Evolutionary conservation across 2,329 filamentous ascomycete genomes (phyloP).

Genomic region (Apiospora hydei): DNA sequence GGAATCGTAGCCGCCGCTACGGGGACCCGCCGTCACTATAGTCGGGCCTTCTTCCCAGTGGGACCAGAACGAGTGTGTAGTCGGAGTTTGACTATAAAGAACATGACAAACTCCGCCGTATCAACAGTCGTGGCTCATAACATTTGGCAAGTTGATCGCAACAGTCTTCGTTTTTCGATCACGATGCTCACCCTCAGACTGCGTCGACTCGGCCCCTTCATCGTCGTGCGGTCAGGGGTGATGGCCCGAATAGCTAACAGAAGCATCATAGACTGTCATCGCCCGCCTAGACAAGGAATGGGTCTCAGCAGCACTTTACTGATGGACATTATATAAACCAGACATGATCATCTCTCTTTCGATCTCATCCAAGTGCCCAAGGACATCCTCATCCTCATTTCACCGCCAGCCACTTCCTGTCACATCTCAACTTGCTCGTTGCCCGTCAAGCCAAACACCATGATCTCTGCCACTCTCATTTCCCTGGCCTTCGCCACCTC

Average conservation of each 20-base stretch:
- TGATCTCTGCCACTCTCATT: conserved; percentile 24
- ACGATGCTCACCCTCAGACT: neutral
- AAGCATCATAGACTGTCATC: neutral
- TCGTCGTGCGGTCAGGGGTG: neutral
- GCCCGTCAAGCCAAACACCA: neutral
- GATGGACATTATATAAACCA: neutral
- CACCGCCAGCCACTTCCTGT: neutral
- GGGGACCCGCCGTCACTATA: neutral
- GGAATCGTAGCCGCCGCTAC: conserved; percentile 12
- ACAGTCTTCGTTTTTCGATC: neutral
- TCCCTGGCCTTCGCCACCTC: conserved; percentile 27
- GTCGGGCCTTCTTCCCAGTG: neutral
- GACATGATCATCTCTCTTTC: neutral
- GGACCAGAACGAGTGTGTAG: neutral
- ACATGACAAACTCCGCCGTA: neutral
- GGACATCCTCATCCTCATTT: neutral
- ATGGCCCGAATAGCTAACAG: neutral
- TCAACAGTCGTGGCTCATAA: no score
- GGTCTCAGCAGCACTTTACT: neutral
- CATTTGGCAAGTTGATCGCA: neutral
- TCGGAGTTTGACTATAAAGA: conserved; percentile 6
- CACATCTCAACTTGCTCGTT: neutral
- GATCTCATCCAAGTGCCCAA: neutral
- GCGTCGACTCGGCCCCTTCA: neutral
- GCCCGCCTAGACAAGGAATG: neutral